Percentiles rank a stretch among this genome's conserved stretches.
Conservation (phyloP, 305 asterid genomes). For the Fraxinus angustifolia region DNA sequence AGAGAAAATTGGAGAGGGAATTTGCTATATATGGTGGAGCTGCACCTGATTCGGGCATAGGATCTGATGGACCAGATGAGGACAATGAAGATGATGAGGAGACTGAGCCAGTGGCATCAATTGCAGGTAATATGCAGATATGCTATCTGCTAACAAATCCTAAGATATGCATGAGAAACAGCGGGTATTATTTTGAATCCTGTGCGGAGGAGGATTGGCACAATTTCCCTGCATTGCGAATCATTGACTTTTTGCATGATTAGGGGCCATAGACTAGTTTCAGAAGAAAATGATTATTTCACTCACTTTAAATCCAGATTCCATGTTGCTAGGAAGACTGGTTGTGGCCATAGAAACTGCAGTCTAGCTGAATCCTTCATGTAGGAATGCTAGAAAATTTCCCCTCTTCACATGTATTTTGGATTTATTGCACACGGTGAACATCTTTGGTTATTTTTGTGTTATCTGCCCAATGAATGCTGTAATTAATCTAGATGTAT, state of each 20-base stretch:
- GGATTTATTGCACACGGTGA: neutral
- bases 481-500: neutral
- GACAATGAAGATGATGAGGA: constrained; percentile 39
- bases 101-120: constrained; percentile 42
- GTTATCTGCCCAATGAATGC: neutral
- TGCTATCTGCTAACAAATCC: neutral
- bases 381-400: neutral
- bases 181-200: neutral
- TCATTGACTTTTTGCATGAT: neutral
- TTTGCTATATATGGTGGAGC: constrained; percentile 59
- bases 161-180: neutral
- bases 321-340: neutral
- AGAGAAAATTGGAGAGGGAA: constrained; percentile 78
- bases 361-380: neutral
- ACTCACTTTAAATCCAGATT: neutral
- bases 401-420: neutral
- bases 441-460: neutral
- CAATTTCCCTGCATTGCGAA: neutral
- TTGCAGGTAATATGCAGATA: constrained; percentile 49
- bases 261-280: neutral
- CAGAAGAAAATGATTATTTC: neutral
- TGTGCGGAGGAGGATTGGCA: neutral
- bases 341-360: neutral
- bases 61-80: constrained; percentile 36
- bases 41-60: constrained; percentile 44